phyloP scores from a whole-genome alignment of 1,139 yeast species.

The Nakaseomyces glabratus region DNA sequence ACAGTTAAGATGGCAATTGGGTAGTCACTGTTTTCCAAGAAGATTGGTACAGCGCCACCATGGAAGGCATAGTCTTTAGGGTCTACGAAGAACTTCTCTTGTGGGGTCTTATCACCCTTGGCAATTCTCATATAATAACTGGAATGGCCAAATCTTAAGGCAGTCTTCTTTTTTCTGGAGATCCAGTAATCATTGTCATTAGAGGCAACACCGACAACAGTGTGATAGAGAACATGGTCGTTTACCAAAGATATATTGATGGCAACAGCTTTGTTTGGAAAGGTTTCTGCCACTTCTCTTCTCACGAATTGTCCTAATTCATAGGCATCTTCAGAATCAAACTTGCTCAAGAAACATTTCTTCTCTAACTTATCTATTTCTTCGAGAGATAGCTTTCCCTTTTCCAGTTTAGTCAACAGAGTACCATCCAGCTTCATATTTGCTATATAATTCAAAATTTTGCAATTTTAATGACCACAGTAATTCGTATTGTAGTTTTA shows the following conservation, averaged over 20 bases:
- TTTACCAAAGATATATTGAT: constrained; percentile 42
- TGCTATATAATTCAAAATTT: too few species aligned
- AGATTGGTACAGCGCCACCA: constrained; percentile 56
- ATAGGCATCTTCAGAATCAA: constrained; percentile 22
- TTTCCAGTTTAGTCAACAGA: constrained; percentile 11
- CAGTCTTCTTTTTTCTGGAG: constrained; percentile 44
- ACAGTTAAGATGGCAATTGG: constrained; percentile 50
- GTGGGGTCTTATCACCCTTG: constrained; percentile 20
- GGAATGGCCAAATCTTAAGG: constrained; percentile 44
- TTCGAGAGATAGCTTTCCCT: constrained; percentile 13
- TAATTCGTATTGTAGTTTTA: too few species aligned
- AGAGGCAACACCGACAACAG: constrained; percentile 32
- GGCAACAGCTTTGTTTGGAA: constrained; percentile 35
- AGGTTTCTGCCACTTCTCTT: constrained; percentile 17
- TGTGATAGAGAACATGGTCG: constrained; percentile 48
- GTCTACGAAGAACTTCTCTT: constrained; percentile 36
- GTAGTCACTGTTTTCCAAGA: constrained; percentile 37
- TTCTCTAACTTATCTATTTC: constrained; percentile 19
- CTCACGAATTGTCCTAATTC: constrained; percentile 21
- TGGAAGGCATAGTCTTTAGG: constrained; percentile 47
- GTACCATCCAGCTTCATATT: constrained; percentile 11
- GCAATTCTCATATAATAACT: constrained; percentile 48
- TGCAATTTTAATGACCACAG: too few species aligned
- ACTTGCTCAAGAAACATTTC: constrained; percentile 13
- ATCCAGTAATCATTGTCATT: constrained; percentile 56